Evolutionary conservation across 345 rosid genomes (phyloP), one percentile per base, ranked within the genome.

Genomic region (Hypericum perforatum): DNA sequence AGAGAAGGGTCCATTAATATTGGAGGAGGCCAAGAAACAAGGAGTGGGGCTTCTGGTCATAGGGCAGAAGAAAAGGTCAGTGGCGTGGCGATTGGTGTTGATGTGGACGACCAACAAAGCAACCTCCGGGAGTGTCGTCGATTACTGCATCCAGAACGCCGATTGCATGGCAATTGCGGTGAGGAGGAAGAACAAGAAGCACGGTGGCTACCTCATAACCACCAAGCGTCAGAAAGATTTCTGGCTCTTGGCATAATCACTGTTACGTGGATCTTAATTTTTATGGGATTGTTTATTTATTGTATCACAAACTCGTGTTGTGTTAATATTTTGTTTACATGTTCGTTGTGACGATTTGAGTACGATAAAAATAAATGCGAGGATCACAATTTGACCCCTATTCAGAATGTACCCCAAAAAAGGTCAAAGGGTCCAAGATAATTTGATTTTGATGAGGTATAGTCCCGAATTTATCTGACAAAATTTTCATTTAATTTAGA

Each of bases 181-280:
- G 36, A 75, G 96, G 43, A 75, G 92, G 50, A 91, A 84, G 64
- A 67, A 80, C 78, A 81, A 82, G 65, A 87, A 75, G 62, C 74
- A 72, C 46, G 98, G 98, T 39, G 98, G 98, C 5, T 91, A 84
- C 54, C 66, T 84, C 76, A 86, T 91, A 63, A 91, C 95, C 66
- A 91, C 98, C 10, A 91, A 84, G 54, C 85, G 92, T 37, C 98
- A 87, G 60, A 91, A 75, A 69, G 98, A 91, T 70, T 91, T 91
- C 74, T 87, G 98, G 98, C 95, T 91, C 57, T 67, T 91, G 41
- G 98, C 98, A 22, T 4, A 22, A 22, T 22, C 4, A 1, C 4
- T 22, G 32, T 22, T 22, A 22, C 4, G 32, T 22, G 32, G 32
- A n/a, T 22, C 32, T 22, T 22, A 1, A 22, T 22, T 22, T 22